Evolutionary conservation across 2,329 filamentous ascomycete species (phyloP).

Genomic region (Microcyclosporella mali): DNA sequence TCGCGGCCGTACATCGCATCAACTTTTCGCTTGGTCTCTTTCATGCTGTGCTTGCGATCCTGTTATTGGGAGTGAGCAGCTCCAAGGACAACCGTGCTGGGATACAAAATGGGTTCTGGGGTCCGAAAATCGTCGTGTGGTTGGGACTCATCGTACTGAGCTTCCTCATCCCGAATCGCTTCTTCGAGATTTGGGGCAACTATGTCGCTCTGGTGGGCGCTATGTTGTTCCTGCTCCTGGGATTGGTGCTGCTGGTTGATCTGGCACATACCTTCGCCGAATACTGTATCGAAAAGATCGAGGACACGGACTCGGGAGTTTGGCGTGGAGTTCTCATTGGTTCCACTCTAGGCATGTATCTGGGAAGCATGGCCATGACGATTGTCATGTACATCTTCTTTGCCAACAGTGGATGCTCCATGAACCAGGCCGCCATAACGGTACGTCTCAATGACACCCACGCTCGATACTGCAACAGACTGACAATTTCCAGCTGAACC

Average conservation of each 20-base stretch:
- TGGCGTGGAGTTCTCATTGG: slow-evolving; percentile 88
- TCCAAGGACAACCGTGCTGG: slow-evolving; percentile 82
- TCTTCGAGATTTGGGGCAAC: slow-evolving; percentile 94
- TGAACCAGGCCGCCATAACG: slow-evolving; percentile 96
- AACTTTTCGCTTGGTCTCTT: slow-evolving; percentile 96
- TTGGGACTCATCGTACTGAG: slow-evolving; percentile 78
- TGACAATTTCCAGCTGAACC: slow-evolving; percentile 56
- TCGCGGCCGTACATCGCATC: slow-evolving; percentile 93
- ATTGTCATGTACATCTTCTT: slow-evolving; percentile 98
- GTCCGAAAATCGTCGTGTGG: slow-evolving; percentile 90
- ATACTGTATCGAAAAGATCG: slow-evolving; percentile 89
- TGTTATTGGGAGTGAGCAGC: slow-evolving; percentile 79
- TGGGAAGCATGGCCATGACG: slow-evolving; percentile 86
- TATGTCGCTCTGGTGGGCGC: slow-evolving; percentile 84
- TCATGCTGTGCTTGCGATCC: slow-evolving; percentile 76
- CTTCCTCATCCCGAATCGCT: slow-evolving; percentile 89
- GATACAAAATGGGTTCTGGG: slow-evolving; percentile 98
- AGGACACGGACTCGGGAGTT: slow-evolving; percentile 72
- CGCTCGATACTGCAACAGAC: too few species aligned
- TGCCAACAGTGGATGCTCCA: slow-evolving; percentile 69
- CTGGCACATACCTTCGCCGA: slow-evolving; percentile 96
- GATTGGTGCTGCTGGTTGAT: slow-evolving; percentile 86
- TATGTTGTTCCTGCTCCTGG: slow-evolving; percentile 88
- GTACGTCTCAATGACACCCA: slow-evolving; percentile 41
- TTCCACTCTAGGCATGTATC: slow-evolving; percentile 88